Percentiles rank a stretch among this genome's conserved stretches.
These are phyloP conservation scores for Astrocystis sublimbata DNA, from an alignment of 495 filamentous ascomycete species.

Conservation along the genomic window DNA sequence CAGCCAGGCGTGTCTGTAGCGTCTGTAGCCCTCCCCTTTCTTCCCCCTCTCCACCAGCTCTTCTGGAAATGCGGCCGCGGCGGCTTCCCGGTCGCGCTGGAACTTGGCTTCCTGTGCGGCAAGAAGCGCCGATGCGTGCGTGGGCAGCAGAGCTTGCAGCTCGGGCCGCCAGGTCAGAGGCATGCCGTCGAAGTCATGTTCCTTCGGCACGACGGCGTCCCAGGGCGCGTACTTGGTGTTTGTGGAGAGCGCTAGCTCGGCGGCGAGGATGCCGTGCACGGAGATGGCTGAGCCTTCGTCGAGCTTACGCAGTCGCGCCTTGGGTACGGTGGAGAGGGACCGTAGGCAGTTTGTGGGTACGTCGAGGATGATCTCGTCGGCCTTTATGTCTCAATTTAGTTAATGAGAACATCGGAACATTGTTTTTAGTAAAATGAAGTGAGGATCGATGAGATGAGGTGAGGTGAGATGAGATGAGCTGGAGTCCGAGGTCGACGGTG, in stretches of 20 bases:
- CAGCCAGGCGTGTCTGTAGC: conserved; percentile 73
- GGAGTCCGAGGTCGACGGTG: too few relatives aligned
- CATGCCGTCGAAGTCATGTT: conserved; percentile 61
- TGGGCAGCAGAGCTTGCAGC: conserved; percentile 52
- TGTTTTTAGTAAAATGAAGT: too few relatives aligned
- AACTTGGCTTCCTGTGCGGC: conserved; percentile 63
- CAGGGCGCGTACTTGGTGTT: conserved; percentile 49
- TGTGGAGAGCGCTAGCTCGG: conserved; percentile 60
- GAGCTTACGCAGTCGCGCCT: conserved; percentile 44
- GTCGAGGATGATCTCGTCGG: conserved; percentile 57
- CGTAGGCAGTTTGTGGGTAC: conserved; percentile 66
- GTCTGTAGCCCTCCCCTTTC: neutral
- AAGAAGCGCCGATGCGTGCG: conserved; percentile 51
- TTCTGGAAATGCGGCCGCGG: conserved; percentile 54
- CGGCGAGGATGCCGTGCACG: conserved; percentile 71
- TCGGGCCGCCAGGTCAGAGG: conserved; percentile 66
- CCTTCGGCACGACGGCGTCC: conserved; percentile 67
- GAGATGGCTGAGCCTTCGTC: conserved; percentile 49
- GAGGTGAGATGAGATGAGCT: neutral
- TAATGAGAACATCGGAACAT: too few relatives aligned
- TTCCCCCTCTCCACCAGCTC: conserved; percentile 28
- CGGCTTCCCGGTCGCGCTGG: conserved; percentile 58
- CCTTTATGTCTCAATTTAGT: conserved; percentile 27
- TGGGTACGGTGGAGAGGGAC: conserved; percentile 60
- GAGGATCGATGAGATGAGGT: neutral